Conservation (phyloP, 192 early-diverging fungal genomes). For the Jimgerdemannia flammicorona region DNA sequence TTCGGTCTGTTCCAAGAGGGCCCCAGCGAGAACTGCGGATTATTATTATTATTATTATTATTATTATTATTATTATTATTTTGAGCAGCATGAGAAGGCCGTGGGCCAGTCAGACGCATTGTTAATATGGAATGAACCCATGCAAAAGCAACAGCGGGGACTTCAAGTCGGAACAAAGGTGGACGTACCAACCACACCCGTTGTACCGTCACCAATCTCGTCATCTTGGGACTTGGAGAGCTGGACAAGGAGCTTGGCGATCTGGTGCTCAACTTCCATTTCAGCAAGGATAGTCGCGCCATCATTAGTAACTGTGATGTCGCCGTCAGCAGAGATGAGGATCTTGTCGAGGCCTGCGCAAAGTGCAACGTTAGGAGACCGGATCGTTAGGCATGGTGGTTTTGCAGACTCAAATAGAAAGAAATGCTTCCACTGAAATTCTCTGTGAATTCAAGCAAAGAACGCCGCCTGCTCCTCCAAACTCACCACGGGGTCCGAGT, state of each 20-base stretch:
- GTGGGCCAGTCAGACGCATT: too few species aligned
- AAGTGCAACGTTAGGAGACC: not conserved
- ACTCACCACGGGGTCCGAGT: slow-evolving; percentile 89
- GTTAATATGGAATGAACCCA: too few species aligned
- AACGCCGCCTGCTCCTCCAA: not conserved
- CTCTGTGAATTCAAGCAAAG: not conserved
- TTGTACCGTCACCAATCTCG: slow-evolving; percentile 99
- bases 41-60: not conserved
- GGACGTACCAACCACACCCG: slow-evolving; percentile 91
- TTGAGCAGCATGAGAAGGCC: not conserved
- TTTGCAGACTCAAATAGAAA: not conserved
- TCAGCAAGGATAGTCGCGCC: slow-evolving; percentile 97
- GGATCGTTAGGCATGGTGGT: not conserved
- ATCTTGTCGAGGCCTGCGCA: slow-evolving; percentile 95
- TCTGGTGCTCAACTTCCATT: slow-evolving; percentile 99
- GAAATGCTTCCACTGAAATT: not conserved
- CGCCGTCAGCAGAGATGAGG: slow-evolving; percentile 98
- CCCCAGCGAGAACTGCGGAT: slow-evolving; percentile 87
- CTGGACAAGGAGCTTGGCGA: slow-evolving; percentile 96
- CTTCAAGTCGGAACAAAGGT: not conserved
- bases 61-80: not conserved
- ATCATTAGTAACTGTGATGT: slow-evolving; percentile 99
- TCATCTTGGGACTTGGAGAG: slow-evolving; percentile 98
- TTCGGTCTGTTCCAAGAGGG: slow-evolving; percentile 96
- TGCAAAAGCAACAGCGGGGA: too few species aligned